Percentiles rank a stretch among this genome's conserved stretches.
phyloP scores from a whole-genome alignment of 768 basidiomycete genomes.

The Lactarius deliciosus region DNA sequence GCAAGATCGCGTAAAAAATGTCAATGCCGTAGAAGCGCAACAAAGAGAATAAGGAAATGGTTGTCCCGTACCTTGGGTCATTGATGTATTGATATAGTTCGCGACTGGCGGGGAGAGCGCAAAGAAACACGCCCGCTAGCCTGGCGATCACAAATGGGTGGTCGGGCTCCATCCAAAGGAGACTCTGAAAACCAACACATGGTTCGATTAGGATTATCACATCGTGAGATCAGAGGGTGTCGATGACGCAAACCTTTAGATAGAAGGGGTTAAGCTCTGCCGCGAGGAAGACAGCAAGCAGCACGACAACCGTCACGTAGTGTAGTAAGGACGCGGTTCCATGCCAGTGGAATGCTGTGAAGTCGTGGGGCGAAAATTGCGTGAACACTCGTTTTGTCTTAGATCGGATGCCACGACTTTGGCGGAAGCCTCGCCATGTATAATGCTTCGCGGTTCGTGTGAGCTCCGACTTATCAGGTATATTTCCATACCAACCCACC shows the following conservation, averaged over 20 bases:
- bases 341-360: constrained; percentile 87
- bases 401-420: constrained; percentile 72
- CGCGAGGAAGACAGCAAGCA: constrained; percentile 76
- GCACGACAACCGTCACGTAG: constrained; percentile 70
- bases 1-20: constrained; percentile 26
- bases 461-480: constrained; percentile 15
- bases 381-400: constrained; percentile 78
- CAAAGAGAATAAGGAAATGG: constrained; percentile 6
- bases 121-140: constrained; percentile 76
- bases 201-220: constrained; percentile 1
- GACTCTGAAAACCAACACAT: constrained; percentile 40
- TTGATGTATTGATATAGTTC: constrained; percentile 84
- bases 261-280: constrained; percentile 90
- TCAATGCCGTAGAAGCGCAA: constrained; percentile 16
- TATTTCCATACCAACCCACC: constrained; percentile 25
- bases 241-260: constrained; percentile 57
- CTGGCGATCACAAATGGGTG: constrained; percentile 78
- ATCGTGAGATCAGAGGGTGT: constrained; percentile 3
- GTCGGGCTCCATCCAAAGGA: constrained; percentile 89
- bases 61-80: constrained; percentile 62
- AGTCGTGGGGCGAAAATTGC: constrained; percentile 86
- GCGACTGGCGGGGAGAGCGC: constrained; percentile 82
- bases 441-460: constrained; percentile 55
- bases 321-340: constrained; percentile 70
- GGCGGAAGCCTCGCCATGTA: constrained; percentile 80